These are phyloP conservation scores for Exophiala spinifera DNA, from an alignment of 2,329 filamentous ascomycete genomes.

Conservation along the genomic window DNA sequence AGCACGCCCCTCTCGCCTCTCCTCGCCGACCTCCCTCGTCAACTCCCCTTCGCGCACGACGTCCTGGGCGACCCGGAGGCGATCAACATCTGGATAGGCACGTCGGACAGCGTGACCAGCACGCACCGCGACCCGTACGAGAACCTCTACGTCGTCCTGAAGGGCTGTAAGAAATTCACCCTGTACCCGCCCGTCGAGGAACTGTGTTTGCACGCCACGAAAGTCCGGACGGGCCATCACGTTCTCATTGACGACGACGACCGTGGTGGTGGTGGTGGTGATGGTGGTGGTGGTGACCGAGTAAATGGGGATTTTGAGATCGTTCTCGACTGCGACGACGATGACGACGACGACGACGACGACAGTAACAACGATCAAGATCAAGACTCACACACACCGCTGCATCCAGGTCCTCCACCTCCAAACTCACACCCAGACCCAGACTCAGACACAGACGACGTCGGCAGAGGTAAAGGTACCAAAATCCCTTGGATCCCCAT, in stretches of 20 bases:
- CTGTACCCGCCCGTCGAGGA: slow-evolving; percentile 29
- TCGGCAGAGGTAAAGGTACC: no score
- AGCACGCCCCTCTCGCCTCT: slow-evolving; percentile 20
- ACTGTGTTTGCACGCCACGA: slow-evolving; percentile 22
- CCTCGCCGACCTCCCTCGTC: slow-evolving; percentile 15
- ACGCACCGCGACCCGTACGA: slow-evolving; percentile 30
- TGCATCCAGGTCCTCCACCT: no score
- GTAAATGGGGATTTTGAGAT: slow-evolving; percentile 4
- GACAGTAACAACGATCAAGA: no score
- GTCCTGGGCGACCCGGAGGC: slow-evolving; percentile 27
- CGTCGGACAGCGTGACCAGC: slow-evolving; percentile 24
- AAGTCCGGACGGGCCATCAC: slow-evolving; percentile 14
- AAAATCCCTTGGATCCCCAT: slow-evolving; percentile 28
- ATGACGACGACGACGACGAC: neutral
- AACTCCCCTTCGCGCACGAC: slow-evolving; percentile 20
- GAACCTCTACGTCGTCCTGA: slow-evolving; percentile 29
- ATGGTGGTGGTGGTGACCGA: no score
- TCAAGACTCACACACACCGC: no score
- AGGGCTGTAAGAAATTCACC: slow-evolving; percentile 26
- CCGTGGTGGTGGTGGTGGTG: no score
- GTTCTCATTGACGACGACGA: no score
- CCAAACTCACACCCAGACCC: no score
- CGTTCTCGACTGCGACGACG: slow-evolving; percentile 6
- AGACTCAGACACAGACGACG: no score
- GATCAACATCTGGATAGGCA: slow-evolving; percentile 30